These are phyloP conservation scores for Mycena filopes DNA, from an alignment of 768 basidiomycete species.

Conservation along the genomic window DNA sequence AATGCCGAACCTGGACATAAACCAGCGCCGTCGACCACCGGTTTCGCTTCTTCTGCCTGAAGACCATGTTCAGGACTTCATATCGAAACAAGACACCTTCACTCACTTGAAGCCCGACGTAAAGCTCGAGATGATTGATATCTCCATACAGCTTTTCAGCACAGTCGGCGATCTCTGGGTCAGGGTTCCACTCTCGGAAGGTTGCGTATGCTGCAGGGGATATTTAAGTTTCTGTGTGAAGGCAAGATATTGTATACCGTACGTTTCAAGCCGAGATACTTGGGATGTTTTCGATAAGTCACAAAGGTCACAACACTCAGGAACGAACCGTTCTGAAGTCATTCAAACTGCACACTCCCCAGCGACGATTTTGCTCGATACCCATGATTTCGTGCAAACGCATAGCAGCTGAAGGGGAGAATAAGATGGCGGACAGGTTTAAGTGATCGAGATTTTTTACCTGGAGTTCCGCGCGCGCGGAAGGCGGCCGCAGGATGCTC, in stretches of 20 bases:
- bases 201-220: slow-evolving; percentile 63
- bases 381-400: slow-evolving; percentile 86
- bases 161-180: slow-evolving; percentile 72
- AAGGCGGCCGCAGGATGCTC: slow-evolving; percentile 79
- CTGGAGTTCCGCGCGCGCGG: slow-evolving; percentile 80
- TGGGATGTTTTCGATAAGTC: background rate
- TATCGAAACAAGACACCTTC: background rate
- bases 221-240: background rate
- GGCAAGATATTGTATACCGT: slow-evolving; percentile 33
- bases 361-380: slow-evolving; percentile 77
- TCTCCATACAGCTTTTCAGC: slow-evolving; percentile 84
- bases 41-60: slow-evolving; percentile 83
- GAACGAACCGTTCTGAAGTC: slow-evolving; percentile 76
- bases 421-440: background rate
- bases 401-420: slow-evolving; percentile 61
- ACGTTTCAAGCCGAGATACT: slow-evolving; percentile 86
- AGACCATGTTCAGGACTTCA: background rate
- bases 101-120: slow-evolving; percentile 65
- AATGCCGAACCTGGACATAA: slow-evolving; percentile 75
- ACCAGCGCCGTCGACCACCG: slow-evolving; percentile 80
- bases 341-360: slow-evolving; percentile 88
- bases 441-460: slow-evolving; percentile 34
- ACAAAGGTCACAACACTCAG: slow-evolving; percentile 11
- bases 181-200: slow-evolving; percentile 87
- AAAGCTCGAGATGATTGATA: slow-evolving; percentile 83